Conservation (phyloP, 2,329 filamentous ascomycete species). For the Malbranchea zuffiana region DNA sequence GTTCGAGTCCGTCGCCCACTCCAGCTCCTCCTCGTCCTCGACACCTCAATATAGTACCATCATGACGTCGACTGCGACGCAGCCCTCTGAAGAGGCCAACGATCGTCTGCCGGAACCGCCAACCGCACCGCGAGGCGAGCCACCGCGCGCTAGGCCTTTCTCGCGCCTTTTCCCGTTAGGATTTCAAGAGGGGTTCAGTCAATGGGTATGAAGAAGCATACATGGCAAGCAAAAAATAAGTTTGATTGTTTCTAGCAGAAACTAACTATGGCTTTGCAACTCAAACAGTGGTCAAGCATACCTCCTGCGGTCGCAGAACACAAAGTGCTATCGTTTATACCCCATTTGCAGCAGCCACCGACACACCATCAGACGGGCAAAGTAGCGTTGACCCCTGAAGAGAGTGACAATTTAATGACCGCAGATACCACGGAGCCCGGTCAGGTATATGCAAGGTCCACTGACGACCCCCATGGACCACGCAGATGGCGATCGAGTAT, state of each 20-base stretch:
- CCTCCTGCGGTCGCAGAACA: conserved; percentile 77
- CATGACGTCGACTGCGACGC: conserved; percentile 11
- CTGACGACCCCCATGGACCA: conserved; percentile 68
- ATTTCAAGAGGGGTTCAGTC: conserved; percentile 80
- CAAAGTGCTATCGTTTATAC: conserved; percentile 74
- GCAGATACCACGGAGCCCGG: conserved; percentile 29
- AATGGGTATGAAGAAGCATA: conserved; percentile 50
- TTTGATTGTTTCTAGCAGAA: not conserved
- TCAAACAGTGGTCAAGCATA: conserved; percentile 65
- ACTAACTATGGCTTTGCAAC: conserved; percentile 12
- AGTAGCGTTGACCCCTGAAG: conserved; percentile 9
- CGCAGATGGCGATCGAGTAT: conserved; percentile 77
- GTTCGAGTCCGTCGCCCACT: conserved; percentile 12
- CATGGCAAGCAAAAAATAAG: no score
- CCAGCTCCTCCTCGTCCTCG: conserved; percentile 4
- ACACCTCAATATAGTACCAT: conserved; percentile 10
- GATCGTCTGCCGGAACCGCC: conserved; percentile 16
- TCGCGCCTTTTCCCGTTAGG: conserved; percentile 65
- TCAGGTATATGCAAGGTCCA: conserved; percentile 39
- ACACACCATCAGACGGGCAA: conserved; percentile 54
- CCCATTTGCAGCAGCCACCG: conserved; percentile 63
- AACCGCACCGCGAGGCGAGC: conserved; percentile 21
- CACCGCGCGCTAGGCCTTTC: conserved; percentile 26
- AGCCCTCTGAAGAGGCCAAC: conserved; percentile 22
- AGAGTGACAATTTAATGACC: conserved; percentile 24